Base-by-base conservation (phyloP, 306 rosid species). In the Luffa aegyptiaca region DNA sequence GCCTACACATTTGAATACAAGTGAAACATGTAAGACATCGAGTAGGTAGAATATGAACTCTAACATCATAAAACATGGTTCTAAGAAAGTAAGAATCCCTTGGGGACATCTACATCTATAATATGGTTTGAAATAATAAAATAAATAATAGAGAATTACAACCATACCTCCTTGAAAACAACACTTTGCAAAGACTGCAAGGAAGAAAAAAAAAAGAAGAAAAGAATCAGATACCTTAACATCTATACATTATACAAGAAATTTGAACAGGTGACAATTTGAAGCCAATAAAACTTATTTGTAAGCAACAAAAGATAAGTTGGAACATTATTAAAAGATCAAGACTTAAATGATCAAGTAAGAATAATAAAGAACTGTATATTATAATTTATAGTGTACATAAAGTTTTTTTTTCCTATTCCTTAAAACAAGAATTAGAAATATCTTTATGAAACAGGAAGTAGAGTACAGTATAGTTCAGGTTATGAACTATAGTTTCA, bases 121-220 rank as follows among this genome's bases (percentile, higher is more conserved):
- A 33, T 3, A 17, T 36, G 58, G 18, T 45, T 49, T 36, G 18
- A 78, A 26, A 75, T 45, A 42, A 52, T 39, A 21, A 55, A 35
- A 35, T 71, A 26, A 57, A 58, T 4, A 35, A n/a, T 62, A 64
- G 8, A 73, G 36, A 31, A 80, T 7, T 10, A 45, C 33, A 71
- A 45, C 65, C 35, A 49, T 91, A 92, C 98, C 98, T 95, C 97
- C 88, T 95, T 92, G 90, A 95, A 92, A 84, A 92, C 97, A 79
- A 95, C 98, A 86, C 98, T 95, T 86, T 95, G 98, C 83, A 95
- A 85, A 79, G 98, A 95, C 98, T 95, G 97, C 92, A 89, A 76
- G 31, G 31, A 26, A 26, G 31, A 86, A 73, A 84, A 42, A 53
- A 14, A 37, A 36, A 41, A 68, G 42, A 63, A 65, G 26, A 78